Percentiles rank a stretch among this genome's conserved stretches.
These are phyloP conservation scores for Trypanosoma theileri DNA, from an alignment of 208 protist genomes.

Conservation along the genomic window DNA sequence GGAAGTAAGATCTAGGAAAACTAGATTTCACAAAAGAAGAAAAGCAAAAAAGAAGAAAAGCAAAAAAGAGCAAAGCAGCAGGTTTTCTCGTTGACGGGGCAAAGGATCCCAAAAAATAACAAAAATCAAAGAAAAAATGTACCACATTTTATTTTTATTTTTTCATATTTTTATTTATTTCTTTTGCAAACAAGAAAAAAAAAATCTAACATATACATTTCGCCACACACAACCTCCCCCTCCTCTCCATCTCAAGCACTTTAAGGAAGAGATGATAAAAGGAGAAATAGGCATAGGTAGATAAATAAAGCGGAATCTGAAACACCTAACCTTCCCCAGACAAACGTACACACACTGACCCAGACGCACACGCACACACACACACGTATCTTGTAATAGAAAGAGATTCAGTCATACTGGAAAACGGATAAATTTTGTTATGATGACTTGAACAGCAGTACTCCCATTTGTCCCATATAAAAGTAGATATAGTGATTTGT, in stretches of 20 bases:
- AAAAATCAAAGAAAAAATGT: neutral
- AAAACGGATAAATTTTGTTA: constrained; percentile 16
- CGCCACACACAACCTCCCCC: neutral
- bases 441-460: constrained; percentile 97
- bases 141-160: neutral
- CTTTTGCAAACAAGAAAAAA: constrained; percentile 7
- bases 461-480: constrained; percentile 99
- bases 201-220: constrained; percentile 24
- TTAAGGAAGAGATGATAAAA: no score
- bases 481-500: constrained; percentile 99
- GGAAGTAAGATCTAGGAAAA: no score
- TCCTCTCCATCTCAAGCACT: neutral
- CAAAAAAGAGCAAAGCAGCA: constrained; percentile 7
- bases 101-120: neutral
- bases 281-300: no score
- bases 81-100: no score
- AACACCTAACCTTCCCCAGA: no score
- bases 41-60: neutral
- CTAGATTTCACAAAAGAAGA: neutral
- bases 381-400: neutral
- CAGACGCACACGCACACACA: neutral
- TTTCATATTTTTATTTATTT: neutral
- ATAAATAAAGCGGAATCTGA: no score
- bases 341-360: neutral
- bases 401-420: neutral